phyloP scores from a whole-genome alignment of 2,329 filamentous ascomycete genomes.

The Botrytis squamosa region DNA sequence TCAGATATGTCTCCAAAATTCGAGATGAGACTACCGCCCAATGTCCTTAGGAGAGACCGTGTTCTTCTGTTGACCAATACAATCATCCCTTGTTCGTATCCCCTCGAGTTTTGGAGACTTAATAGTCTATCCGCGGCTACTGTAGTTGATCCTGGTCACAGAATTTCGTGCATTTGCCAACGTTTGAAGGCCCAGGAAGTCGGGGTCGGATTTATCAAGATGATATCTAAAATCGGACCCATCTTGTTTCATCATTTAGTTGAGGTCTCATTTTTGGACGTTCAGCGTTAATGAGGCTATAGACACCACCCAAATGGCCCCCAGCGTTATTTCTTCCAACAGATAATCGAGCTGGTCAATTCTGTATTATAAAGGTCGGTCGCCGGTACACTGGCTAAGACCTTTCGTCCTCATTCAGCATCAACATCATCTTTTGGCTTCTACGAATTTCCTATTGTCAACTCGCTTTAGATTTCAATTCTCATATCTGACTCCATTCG shows the following conservation, averaged over 20 bases:
- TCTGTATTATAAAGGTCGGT: constrained; percentile 23
- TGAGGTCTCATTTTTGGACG: constrained; percentile 22
- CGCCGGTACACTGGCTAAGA: constrained; percentile 22
- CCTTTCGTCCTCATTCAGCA: constrained; percentile 21
- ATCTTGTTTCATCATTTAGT: constrained; percentile 21
- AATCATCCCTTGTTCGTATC: constrained; percentile 2
- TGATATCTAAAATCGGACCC: constrained; percentile 19
- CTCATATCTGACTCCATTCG: constrained; percentile 15
- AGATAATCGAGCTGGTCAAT: constrained; percentile 19
- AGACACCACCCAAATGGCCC: constrained; percentile 18
- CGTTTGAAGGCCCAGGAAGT: constrained; percentile 12
- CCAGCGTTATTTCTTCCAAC: constrained; percentile 18
- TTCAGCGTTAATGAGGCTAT: constrained; percentile 21
- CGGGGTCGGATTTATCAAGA: constrained; percentile 15
- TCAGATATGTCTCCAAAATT: constrained; percentile 20
- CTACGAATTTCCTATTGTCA: constrained; percentile 17
- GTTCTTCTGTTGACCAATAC: constrained; percentile 15
- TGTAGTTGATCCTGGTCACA: constrained; percentile 14
- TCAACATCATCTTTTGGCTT: constrained; percentile 9
- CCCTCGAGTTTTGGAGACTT: constrained; percentile 19
- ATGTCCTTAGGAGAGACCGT: constrained; percentile 16
- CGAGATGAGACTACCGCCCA: constrained; percentile 23
- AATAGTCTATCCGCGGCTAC: constrained; percentile 12
- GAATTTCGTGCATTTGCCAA: constrained; percentile 11
- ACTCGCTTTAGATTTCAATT: constrained; percentile 18